Percentiles rank a stretch among this genome's conserved stretches.
Conservation (phyloP, 106 monocot genomes). For the Dioscorea alata region DNA sequence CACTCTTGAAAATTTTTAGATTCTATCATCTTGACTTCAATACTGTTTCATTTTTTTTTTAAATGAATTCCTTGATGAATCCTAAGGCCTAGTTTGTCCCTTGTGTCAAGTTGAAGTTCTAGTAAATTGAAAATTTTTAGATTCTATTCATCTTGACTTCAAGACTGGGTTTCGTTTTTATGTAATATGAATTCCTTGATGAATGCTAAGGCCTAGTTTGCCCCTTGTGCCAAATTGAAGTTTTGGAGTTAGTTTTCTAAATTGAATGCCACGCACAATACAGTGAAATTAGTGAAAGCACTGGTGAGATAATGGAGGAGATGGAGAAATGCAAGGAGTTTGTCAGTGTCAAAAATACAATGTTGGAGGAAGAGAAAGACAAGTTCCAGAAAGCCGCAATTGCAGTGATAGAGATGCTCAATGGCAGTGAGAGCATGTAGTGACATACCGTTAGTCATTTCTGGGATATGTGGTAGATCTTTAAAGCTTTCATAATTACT, state of each 20-base stretch:
- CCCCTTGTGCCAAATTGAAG: too few relatives aligned
- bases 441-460: background rate
- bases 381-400: slow-evolving; percentile 56
- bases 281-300: slow-evolving; percentile 53
- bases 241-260: background rate
- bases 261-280: background rate
- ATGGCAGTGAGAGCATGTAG: slow-evolving; percentile 6
- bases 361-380: slow-evolving; percentile 46
- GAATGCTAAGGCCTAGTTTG: background rate
- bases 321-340: slow-evolving; percentile 58
- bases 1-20: too few relatives aligned
- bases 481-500: background rate
- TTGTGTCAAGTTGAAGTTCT: too few relatives aligned
- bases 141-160: background rate
- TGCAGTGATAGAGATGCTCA: slow-evolving; percentile 53
- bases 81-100: too few relatives aligned
- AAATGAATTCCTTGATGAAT: too few relatives aligned
- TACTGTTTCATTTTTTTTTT: too few relatives aligned
- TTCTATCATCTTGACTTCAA: too few relatives aligned
- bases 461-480: background rate
- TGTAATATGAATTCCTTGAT: background rate
- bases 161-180: too few relatives aligned
- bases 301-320: slow-evolving; percentile 42
- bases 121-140: too few relatives aligned
- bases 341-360: slow-evolving; percentile 18